Conservation (phyloP, 192 early-diverging fungal species). For the Globomyces pollinis-pini region DNA sequence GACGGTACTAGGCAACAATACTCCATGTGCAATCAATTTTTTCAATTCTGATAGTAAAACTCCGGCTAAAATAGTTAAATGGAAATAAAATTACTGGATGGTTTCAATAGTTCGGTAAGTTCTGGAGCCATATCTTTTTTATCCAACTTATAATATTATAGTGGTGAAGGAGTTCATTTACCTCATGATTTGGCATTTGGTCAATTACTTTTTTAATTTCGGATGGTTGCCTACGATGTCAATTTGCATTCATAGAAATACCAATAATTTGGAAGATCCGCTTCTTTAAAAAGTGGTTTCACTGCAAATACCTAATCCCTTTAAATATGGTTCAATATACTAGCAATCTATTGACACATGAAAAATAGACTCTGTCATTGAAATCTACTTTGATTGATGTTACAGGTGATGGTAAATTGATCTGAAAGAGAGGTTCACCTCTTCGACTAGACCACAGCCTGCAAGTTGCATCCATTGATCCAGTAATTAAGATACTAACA, state of each 20-base stretch:
- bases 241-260: slow-evolving; percentile 6
- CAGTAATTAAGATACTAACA: slow-evolving; percentile 33
- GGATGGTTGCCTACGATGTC: slow-evolving; percentile 1
- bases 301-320: too few species aligned
- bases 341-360: slow-evolving; percentile 41
- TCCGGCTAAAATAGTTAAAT: slow-evolving; percentile 6
- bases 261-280: slow-evolving; percentile 43
- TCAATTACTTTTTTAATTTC: slow-evolving; percentile 4
- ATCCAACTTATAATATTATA: neutral
- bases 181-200: neutral
- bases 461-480: slow-evolving; percentile 49
- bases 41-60: slow-evolving; percentile 39
- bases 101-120: too few species aligned
- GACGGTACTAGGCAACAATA: slow-evolving; percentile 36
- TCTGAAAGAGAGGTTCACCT: slow-evolving; percentile 54
- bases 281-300: slow-evolving; percentile 37
- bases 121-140: neutral
- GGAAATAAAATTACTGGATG: slow-evolving; percentile 13
- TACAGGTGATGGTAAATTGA: slow-evolving; percentile 46
- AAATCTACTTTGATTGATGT: slow-evolving; percentile 22
- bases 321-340: too few species aligned
- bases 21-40: slow-evolving; percentile 45
- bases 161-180: neutral
- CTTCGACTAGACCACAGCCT: slow-evolving; percentile 47
- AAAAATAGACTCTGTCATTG: slow-evolving; percentile 24